Evolutionary conservation across 2,329 filamentous ascomycete genomes (phyloP).

Genomic region (Beauveria pseudobassiana): DNA sequence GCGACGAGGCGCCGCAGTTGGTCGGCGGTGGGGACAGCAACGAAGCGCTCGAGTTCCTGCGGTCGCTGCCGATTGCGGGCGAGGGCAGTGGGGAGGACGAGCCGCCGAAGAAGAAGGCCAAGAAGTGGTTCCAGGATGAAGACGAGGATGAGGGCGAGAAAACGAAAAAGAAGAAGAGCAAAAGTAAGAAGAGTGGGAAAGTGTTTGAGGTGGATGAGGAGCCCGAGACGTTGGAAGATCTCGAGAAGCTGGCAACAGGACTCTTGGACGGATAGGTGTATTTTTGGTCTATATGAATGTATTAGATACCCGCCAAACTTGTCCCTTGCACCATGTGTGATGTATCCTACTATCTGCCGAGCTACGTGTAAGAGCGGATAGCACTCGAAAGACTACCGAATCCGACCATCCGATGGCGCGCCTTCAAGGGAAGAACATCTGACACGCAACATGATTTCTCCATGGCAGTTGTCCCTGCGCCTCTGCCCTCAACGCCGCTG

Average conservation of each 20-base stretch:
- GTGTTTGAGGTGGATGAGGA: slow-evolving; percentile 57
- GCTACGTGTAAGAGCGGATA: no score
- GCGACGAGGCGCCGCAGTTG: slow-evolving; percentile 25
- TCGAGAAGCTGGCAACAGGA: slow-evolving; percentile 69
- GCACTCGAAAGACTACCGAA: no score
- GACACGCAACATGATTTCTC: no score
- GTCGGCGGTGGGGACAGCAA: slow-evolving; percentile 36
- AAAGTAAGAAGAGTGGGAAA: slow-evolving; percentile 41
- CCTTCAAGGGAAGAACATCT: no score
- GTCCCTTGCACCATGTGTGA: neutral
- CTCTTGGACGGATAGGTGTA: slow-evolving; percentile 46
- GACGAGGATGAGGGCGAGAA: slow-evolving; percentile 59
- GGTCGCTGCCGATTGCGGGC: slow-evolving; percentile 47
- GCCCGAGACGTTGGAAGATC: slow-evolving; percentile 71
- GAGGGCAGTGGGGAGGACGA: slow-evolving; percentile 35
- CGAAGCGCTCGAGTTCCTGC: slow-evolving; percentile 50
- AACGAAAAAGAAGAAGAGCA: slow-evolving; percentile 30
- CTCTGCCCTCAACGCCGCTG: no score
- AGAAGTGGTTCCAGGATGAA: slow-evolving; percentile 77
- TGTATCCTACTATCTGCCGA: no score
- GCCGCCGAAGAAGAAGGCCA: slow-evolving; percentile 50
- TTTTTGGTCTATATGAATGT: slow-evolving; percentile 20
- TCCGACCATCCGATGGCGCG: no score
- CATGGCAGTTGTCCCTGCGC: no score
- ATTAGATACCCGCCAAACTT: slow-evolving; percentile 11